phyloP scores from a whole-genome alignment of 225 moss, liverwort and hornwort species.

The Climacium dendroides region DNA sequence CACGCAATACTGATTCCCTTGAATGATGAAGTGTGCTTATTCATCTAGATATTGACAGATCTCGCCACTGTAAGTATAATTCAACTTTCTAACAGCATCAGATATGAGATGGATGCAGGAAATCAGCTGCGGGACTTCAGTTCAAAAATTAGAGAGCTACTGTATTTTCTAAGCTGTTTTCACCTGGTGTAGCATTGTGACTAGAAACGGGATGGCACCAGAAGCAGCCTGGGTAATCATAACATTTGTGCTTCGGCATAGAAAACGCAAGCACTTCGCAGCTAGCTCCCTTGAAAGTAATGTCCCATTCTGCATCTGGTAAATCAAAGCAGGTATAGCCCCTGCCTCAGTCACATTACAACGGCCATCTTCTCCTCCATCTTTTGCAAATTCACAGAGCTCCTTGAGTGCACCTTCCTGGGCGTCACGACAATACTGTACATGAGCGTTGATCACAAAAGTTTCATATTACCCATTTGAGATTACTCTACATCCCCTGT shows the following conservation, averaged over 20 bases:
- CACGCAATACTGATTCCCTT: neutral
- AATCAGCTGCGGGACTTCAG: neutral
- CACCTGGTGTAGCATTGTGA: conserved; percentile 29
- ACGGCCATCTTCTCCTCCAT: conserved; percentile 44
- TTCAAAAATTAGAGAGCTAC: neutral
- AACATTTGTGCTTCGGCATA: conserved; percentile 38
- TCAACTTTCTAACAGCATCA: neutral
- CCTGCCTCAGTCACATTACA: conserved; percentile 26
- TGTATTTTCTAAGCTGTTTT: neutral
- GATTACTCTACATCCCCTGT: neutral
- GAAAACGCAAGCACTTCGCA: conserved; percentile 25
- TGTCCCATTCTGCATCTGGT: conserved; percentile 28
- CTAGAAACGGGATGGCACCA: conserved; percentile 34
- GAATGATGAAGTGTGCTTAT: neutral
- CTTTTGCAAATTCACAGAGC: conserved; percentile 22
- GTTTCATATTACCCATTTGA: neutral
- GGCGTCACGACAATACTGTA: neutral
- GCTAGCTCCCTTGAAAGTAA: conserved; percentile 28
- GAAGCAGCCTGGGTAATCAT: conserved; percentile 45
- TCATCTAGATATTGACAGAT: neutral
- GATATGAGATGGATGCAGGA: neutral
- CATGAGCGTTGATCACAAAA: neutral
- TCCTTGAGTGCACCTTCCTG: conserved; percentile 37
- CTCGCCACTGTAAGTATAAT: neutral
- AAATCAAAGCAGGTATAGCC: conserved; percentile 33